Conservation (phyloP, 192 early-diverging fungal species). For the Oehlia diaphana region DNA sequence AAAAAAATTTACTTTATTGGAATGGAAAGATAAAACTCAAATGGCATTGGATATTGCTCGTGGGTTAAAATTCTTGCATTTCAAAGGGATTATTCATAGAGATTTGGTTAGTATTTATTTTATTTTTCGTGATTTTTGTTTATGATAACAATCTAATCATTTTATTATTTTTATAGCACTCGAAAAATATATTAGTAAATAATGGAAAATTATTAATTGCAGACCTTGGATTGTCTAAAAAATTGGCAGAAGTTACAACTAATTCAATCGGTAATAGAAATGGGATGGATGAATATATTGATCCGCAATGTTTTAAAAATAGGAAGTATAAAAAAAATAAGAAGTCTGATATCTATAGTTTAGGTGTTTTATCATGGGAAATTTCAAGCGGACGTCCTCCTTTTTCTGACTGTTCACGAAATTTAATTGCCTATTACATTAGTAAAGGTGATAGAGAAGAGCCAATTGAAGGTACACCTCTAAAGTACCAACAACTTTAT, state of each 20-base stretch:
- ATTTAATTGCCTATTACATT: no score
- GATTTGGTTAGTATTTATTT: constrained; percentile 2
- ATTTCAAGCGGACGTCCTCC: constrained; percentile 37
- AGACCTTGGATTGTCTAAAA: constrained; percentile 9
- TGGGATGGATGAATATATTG: background rate
- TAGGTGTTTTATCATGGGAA: constrained; percentile 46
- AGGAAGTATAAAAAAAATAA: constrained; percentile 14
- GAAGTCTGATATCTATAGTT: constrained; percentile 40
- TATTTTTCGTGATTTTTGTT: background rate
- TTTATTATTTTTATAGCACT: constrained; percentile 1
- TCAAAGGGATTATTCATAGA: background rate
- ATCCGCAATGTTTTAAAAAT: background rate
- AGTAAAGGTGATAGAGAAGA: no score
- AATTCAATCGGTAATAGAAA: background rate
- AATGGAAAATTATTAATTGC: constrained; percentile 8
- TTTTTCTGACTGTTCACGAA: constrained; percentile 21
- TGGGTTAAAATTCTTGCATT: background rate
- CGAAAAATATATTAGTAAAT: constrained; percentile 18
- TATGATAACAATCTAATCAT: background rate
- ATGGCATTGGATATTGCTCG: background rate
- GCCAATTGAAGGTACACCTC: no score
- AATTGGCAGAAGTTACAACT: background rate
- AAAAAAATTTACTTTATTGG: background rate
- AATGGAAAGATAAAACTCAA: background rate
- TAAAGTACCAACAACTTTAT: no score